Percentiles rank a stretch among this genome's conserved stretches.
Conservation (phyloP, 2,329 filamentous ascomycete genomes). For the Fusarium verticillioides region DNA sequence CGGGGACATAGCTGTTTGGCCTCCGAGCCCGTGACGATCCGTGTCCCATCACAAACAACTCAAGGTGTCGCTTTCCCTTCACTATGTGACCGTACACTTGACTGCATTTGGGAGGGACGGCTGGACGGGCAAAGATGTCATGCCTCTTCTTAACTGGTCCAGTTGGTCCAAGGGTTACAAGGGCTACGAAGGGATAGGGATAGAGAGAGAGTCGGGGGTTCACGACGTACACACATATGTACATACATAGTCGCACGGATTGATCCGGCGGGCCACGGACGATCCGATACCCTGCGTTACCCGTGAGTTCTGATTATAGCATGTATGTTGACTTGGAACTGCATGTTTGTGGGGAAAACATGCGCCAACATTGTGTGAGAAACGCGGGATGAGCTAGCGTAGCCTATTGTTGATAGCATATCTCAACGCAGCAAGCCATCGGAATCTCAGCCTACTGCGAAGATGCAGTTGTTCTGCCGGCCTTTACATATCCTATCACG, state of each 20-base stretch:
- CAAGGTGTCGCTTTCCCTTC: neutral
- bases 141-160: neutral
- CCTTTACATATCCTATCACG: neutral
- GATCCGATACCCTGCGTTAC: slow-evolving; percentile 23
- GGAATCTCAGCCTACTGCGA: neutral
- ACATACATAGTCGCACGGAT: slow-evolving; percentile 1
- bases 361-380: slow-evolving; percentile 2
- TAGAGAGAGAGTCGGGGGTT: slow-evolving; percentile 2
- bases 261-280: slow-evolving; percentile 25
- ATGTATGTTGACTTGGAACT: neutral
- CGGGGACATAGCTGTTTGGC: neutral
- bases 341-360: neutral
- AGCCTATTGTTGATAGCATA: neutral
- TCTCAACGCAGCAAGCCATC: neutral
- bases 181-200: neutral
- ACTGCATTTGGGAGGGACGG: neutral
- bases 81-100: neutral
- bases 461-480: neutral
- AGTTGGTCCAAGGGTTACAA: neutral
- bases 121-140: neutral
- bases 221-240: neutral
- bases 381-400: neutral
- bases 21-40: slow-evolving; percentile 16
- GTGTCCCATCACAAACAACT: slow-evolving; percentile 2
- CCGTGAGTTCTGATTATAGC: slow-evolving; percentile 2